Conservation (phyloP, 768 basidiomycete species). For the Cubamyces lactineus region DNA sequence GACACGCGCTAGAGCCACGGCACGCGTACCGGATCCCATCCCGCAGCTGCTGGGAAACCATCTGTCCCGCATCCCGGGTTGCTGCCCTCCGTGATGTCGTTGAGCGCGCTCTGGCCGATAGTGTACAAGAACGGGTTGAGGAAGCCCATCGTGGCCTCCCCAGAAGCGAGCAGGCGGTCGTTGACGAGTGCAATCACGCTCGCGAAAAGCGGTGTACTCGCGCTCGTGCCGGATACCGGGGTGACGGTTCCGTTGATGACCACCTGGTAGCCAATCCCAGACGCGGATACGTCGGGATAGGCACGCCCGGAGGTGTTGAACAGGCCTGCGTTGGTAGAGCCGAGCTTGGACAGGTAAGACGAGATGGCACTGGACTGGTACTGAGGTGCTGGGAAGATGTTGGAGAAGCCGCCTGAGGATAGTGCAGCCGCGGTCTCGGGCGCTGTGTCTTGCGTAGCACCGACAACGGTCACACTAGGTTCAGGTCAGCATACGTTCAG, state of each 20-base stretch:
- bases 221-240: constrained; percentile 58
- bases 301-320: constrained; percentile 43
- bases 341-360: constrained; percentile 40
- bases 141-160: constrained; percentile 38
- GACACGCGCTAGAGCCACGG: neutral
- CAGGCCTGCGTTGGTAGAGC: constrained; percentile 31
- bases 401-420: constrained; percentile 41
- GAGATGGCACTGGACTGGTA: constrained; percentile 45
- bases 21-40: constrained; percentile 36
- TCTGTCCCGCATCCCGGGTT: constrained; percentile 43
- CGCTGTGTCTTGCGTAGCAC: constrained; percentile 37
- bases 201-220: constrained; percentile 63
- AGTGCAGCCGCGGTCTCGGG: constrained; percentile 36
- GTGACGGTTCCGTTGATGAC: constrained; percentile 22
- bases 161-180: constrained; percentile 34
- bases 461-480: constrained; percentile 38
- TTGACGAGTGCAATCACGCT: constrained; percentile 61
- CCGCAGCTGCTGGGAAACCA: constrained; percentile 34
- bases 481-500: neutral
- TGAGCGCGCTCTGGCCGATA: constrained; percentile 29
- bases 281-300: constrained; percentile 51
- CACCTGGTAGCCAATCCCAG: constrained; percentile 40
- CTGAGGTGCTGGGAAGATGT: constrained; percentile 34
- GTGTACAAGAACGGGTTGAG: constrained; percentile 41
- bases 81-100: constrained; percentile 40